Evolutionary conservation across 768 basidiomycete species (phyloP).

Genomic region (Calocybe cyanea): DNA sequence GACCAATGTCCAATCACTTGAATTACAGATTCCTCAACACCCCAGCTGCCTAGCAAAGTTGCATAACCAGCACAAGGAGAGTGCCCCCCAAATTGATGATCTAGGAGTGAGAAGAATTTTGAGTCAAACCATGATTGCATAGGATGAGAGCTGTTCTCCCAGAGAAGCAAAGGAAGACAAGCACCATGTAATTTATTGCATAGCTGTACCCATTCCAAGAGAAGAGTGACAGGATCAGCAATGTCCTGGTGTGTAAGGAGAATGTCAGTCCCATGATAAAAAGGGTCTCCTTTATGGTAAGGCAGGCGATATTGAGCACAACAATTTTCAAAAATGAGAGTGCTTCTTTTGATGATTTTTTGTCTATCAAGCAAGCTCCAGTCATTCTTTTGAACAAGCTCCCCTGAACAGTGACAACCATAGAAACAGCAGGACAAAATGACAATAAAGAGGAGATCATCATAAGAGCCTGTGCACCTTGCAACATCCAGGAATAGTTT

Average conservation of each 20-base stretch:
- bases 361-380: slow-evolving; percentile 12
- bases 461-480: background rate
- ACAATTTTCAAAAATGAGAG: background rate
- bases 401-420: slow-evolving; percentile 23
- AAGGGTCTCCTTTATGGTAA: slow-evolving; percentile 27
- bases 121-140: slow-evolving; percentile 20
- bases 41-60: slow-evolving; percentile 21
- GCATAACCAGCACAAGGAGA: slow-evolving; percentile 17
- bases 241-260: slow-evolving; percentile 15
- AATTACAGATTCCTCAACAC: slow-evolving; percentile 19
- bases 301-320: slow-evolving; percentile 19
- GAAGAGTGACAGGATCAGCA: slow-evolving; percentile 17
- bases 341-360: slow-evolving; percentile 21
- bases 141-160: slow-evolving; percentile 15
- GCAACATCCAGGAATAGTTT: background rate
- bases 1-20: slow-evolving; percentile 22
- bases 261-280: slow-evolving; percentile 22
- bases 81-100: slow-evolving; percentile 19
- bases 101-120: slow-evolving; percentile 14
- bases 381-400: slow-evolving; percentile 16
- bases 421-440: slow-evolving; percentile 24
- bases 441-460: slow-evolving; percentile 15
- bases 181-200: slow-evolving; percentile 15
- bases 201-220: slow-evolving; percentile 7
- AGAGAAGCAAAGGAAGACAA: slow-evolving; percentile 15